A percentile compares a stretch with the other conserved stretches of the same genome.
These are phyloP conservation scores for Corchorus olitorius DNA, from an alignment of 345 rosid species.

Conservation along the genomic window DNA sequence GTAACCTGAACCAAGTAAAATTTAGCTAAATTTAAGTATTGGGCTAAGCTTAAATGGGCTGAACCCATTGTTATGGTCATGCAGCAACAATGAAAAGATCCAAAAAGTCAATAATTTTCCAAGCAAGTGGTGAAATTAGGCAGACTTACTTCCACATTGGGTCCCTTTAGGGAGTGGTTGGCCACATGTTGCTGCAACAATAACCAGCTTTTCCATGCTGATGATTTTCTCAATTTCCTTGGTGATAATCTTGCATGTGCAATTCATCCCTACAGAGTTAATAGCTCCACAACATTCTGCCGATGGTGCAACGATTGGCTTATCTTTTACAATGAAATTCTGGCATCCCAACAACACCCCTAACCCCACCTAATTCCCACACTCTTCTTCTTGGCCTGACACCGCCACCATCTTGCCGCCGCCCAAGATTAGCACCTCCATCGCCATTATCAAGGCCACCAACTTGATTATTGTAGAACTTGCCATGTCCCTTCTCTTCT, in stretches of 20 bases:
- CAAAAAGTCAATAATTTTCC: too few species aligned
- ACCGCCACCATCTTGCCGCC: not conserved
- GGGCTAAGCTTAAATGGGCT: not conserved
- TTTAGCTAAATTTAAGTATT: not conserved
- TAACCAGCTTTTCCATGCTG: conserved; percentile 40
- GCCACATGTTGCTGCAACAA: conserved; percentile 37
- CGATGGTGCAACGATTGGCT: not conserved
- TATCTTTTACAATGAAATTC: not conserved
- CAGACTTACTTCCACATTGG: conserved; percentile 42
- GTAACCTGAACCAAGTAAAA: not conserved
- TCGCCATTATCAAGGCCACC: not conserved
- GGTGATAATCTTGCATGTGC: not conserved
- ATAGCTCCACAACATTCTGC: not conserved
- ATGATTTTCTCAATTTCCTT: conserved; percentile 17
- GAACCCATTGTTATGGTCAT: too few species aligned
- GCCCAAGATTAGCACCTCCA: not conserved
- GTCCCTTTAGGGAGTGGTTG: conserved; percentile 25
- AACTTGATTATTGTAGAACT: not conserved
- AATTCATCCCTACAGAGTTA: not conserved
- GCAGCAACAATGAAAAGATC: not conserved
- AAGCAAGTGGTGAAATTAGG: not conserved
- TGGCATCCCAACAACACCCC: not conserved
- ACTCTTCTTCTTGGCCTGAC: not conserved
- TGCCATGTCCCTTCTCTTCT: not conserved
- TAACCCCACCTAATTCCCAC: not conserved